These are phyloP conservation scores for Phytophthora parvispora DNA, from an alignment of 352 stramenopile genomes.

Conservation along the genomic window DNA sequence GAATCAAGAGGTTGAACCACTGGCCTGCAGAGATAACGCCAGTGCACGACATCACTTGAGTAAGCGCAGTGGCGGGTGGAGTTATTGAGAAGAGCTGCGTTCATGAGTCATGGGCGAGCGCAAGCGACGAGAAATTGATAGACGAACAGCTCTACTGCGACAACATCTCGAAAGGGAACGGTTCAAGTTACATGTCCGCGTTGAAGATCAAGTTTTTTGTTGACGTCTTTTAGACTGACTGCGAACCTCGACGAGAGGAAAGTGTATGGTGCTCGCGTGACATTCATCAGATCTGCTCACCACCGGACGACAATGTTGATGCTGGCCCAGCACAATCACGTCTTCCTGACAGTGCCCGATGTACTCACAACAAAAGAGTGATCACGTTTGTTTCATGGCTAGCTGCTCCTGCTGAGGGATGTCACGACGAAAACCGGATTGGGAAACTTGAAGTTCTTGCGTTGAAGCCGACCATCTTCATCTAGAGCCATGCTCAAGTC, in stretches of 20 bases:
- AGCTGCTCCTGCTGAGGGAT: too few relatives aligned
- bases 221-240: not conserved
- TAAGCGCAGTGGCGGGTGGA: not conserved
- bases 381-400: too few relatives aligned
- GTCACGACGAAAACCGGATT: too few relatives aligned
- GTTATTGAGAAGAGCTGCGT: not conserved
- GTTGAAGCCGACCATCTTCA: too few relatives aligned
- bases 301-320: not conserved
- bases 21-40: not conserved
- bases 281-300: not conserved
- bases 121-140: not conserved
- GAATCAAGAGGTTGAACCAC: not conserved
- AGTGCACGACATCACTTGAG: not conserved
- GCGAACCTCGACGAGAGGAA: not conserved
- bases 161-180: too few relatives aligned
- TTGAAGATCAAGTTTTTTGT: not conserved
- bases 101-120: not conserved
- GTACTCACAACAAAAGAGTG: not conserved
- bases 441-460: too few relatives aligned
- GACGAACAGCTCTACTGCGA: not conserved
- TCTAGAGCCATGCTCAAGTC: too few relatives aligned
- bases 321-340: not conserved
- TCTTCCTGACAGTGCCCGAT: not conserved
- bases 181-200: too few relatives aligned
- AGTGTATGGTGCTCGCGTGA: not conserved